phyloP scores from a whole-genome alignment of 2,329 filamentous ascomycete species.

The Fusarium phyllophilum region DNA sequence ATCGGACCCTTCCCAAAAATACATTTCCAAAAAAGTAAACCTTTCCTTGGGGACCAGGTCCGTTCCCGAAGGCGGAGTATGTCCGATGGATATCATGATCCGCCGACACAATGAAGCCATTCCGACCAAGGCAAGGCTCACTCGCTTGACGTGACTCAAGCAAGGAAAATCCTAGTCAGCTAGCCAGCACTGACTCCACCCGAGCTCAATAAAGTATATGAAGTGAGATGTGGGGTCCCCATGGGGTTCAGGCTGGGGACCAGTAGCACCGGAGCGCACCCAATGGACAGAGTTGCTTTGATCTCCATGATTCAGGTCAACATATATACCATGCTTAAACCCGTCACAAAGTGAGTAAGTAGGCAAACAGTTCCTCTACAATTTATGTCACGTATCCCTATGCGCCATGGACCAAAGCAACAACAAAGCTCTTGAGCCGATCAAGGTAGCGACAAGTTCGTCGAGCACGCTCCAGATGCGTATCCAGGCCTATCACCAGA shows the following conservation, averaged over 20 bases:
- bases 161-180: accelerated
- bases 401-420: background rate
- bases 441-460: constrained; percentile 4
- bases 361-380: accelerated
- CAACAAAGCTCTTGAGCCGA: background rate
- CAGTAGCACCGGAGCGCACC: background rate
- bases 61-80: background rate
- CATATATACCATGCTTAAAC: background rate
- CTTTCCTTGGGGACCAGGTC: background rate
- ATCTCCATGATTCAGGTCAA: background rate
- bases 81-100: background rate
- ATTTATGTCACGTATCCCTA: no score
- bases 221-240: constrained; percentile 5
- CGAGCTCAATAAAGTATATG: no score
- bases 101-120: background rate
- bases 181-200: background rate
- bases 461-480: constrained; percentile 8
- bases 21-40: no score
- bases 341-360: accelerated
- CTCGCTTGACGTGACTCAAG: background rate
- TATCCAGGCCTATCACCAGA: constrained; percentile 40
- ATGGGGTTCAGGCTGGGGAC: background rate
- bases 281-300: background rate
- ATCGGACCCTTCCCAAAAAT: background rate
- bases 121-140: background rate